Base-by-base conservation (phyloP, 108 stramenopile species). In the Bacterosira constricta region DNA sequence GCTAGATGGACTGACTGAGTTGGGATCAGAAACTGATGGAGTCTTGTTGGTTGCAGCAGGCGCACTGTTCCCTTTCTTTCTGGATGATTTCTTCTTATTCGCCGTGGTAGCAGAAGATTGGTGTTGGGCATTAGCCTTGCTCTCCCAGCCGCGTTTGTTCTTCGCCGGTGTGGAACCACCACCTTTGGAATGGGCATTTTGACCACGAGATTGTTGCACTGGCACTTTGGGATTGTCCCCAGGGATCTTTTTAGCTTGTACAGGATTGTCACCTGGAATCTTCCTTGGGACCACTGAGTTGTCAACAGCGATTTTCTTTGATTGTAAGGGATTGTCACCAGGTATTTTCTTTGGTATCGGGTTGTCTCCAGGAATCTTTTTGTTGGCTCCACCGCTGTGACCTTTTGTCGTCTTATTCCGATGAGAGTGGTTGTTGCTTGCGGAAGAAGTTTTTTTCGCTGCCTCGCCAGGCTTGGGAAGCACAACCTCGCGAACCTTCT, bases 121-220 rank as follows among this genome's bases (percentile, higher is more conserved):
- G 15, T 26, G 36, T 6, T 38, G 18, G n/a, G 61, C 38, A 11
- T 54, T 32, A 25, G 51, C 46, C 52, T 85, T 90, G 26, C 66
- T 85, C 59, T 90, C 88, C 88, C 88, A 90, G 21, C 88, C 86
- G 39, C 88, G 79, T 56, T 85, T 85, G 42, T 76, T 82, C 34
- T 63, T 65, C 8, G 57, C 31, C 6, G 79, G 76, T 45, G 64
- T 58, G 13, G 35, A 36, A 37, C 42, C 47, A 41, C 54, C 38
- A 41, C 10, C 30, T 42, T 64, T 18, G 23, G 62, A 60, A 17
- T 64, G 51, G 20, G 51, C 35, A 23, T 21, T 63, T 29, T 34
- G 42, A 63, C 49, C 70, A 34, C 66, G 73, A 57, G 66, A 69
- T 41, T 63, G 66, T 63, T 77, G 75, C 41, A 57, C 54, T 21